Percentiles rank a stretch among this genome's conserved stretches.
Conservation (phyloP, 306 rosid species). For the Quercus berberidifolia region DNA sequence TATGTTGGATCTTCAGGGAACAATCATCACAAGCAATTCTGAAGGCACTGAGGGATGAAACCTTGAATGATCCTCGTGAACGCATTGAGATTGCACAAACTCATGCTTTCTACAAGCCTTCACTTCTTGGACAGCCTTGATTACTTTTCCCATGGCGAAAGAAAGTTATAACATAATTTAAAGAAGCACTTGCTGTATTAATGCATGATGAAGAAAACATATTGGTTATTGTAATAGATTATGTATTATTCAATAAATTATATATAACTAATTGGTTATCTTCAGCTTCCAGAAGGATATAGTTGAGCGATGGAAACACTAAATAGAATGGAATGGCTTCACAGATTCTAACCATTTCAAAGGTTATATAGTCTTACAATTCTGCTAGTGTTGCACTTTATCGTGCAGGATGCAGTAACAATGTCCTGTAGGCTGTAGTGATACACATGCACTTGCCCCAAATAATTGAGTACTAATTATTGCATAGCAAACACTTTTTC, state of each 20-base stretch:
- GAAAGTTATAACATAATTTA: slow-evolving; percentile 23
- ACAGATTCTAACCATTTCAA: not conserved
- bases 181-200: slow-evolving; percentile 17
- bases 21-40: slow-evolving; percentile 76
- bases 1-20: slow-evolving; percentile 55
- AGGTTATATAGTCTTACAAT: not conserved
- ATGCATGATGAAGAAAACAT: slow-evolving; percentile 15
- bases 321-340: not conserved
- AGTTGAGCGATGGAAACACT: not conserved
- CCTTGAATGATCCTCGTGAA: slow-evolving; percentile 86
- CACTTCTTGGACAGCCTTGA: slow-evolving; percentile 73
- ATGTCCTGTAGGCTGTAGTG: too few species aligned
- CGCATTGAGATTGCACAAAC: slow-evolving; percentile 91
- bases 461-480: too few species aligned
- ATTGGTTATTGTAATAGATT: slow-evolving; percentile 21
- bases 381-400: too few species aligned
- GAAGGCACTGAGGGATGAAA: slow-evolving; percentile 82
- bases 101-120: slow-evolving; percentile 87
- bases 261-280: slow-evolving; percentile 13
- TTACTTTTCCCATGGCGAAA: slow-evolving; percentile 19
- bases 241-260: slow-evolving; percentile 13
- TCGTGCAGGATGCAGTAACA: too few species aligned
- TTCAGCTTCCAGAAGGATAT: not conserved
- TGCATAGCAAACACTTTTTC: too few species aligned
- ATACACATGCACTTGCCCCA: too few species aligned